A percentile compares a stretch with the other conserved stretches of the same genome.
Evolutionary conservation across 129 eudicot species (phyloP).

Genomic region (Oenanthe sinensis): DNA sequence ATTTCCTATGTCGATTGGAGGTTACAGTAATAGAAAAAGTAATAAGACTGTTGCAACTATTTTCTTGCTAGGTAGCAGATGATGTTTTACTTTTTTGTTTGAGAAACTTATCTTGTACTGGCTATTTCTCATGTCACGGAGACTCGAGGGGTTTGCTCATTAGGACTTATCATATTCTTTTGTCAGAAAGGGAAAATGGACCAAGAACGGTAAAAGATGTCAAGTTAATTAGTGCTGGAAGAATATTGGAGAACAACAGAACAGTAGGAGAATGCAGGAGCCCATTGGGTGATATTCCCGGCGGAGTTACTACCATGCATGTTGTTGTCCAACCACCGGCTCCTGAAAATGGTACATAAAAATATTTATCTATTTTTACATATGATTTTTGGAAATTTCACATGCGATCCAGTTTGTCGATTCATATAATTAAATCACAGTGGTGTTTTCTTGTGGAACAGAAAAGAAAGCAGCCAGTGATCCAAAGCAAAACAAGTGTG

Average conservation of each 20-base stretch:
- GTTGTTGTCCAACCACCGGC: constrained; percentile 74
- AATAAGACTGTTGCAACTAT: background rate
- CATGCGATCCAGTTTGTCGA: background rate
- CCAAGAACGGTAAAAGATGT: constrained; percentile 77
- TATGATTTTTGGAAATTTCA: background rate
- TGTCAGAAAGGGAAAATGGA: constrained; percentile 66
- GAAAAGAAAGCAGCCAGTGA: constrained; percentile 53
- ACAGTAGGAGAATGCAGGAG: constrained; percentile 76
- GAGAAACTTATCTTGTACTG: background rate
- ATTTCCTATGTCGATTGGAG: background rate
- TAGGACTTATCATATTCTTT: constrained; percentile 2
- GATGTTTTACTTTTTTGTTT: background rate
- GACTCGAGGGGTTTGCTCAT: background rate
- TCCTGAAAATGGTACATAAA: constrained; percentile 46
- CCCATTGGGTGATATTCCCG: constrained; percentile 69
- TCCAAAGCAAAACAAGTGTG: constrained; percentile 61
- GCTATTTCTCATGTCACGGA: background rate
- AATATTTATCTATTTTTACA: background rate
- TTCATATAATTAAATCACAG: background rate
- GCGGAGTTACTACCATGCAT: constrained; percentile 86
- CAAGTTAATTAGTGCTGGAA: constrained; percentile 69
- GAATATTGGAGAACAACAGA: constrained; percentile 78
- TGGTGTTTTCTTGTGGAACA: constrained; percentile 18
- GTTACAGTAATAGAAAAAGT: background rate
- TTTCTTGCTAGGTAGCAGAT: background rate